Base-by-base conservation (phyloP, 768 basidiomycete species). In the Austroboletus eburneus region DNA sequence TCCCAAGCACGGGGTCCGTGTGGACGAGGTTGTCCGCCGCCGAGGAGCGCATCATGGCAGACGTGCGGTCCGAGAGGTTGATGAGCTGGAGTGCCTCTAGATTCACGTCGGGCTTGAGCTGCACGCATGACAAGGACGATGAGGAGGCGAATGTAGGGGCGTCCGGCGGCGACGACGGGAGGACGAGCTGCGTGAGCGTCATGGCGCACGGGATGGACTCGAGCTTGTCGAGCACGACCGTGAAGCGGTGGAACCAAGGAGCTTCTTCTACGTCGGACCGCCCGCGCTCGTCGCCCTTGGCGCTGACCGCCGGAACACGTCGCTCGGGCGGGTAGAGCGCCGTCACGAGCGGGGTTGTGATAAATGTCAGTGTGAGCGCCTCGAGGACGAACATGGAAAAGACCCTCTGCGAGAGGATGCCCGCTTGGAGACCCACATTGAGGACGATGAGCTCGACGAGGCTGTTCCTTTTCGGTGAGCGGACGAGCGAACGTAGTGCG, bases 311-410 rank as follows among this genome's bases (percentile, higher is more conserved):
- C 4, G 79, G 80, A 7, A 68, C 60, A 14, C 85, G 81, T 25
- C 67, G 64, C 21, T 81, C 72, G 3, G 79, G 81, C 0, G 89
- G 88, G 56, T 91, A 89, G 3, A 90, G 66, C 16, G 64, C 56
- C 3, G 71, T 75, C 18, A 88, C 86, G 25, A 83, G 75, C 0
- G 89, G 90, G 0, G 87, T 91, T 0, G 92, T 93, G 69, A 91
- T 77, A 69, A 87, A 90, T 0, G 94, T 95, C 33, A 96, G 71
- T 7, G 83, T 64, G 32, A 93, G 69, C 0, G 89, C 86, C 59
- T 88, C 86, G 17, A 97, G 72, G 33, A 97, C 91, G 57, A 97
- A 94, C 91, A 96, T 97, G 1, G 91, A 88, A 68, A 97, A 94
- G 7, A 96, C 87, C 21, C 76, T 77, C 47, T 58, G 74, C 1